Conservation (phyloP, 148 eudicot genomes). For the Heliamphora exappendiculata region DNA sequence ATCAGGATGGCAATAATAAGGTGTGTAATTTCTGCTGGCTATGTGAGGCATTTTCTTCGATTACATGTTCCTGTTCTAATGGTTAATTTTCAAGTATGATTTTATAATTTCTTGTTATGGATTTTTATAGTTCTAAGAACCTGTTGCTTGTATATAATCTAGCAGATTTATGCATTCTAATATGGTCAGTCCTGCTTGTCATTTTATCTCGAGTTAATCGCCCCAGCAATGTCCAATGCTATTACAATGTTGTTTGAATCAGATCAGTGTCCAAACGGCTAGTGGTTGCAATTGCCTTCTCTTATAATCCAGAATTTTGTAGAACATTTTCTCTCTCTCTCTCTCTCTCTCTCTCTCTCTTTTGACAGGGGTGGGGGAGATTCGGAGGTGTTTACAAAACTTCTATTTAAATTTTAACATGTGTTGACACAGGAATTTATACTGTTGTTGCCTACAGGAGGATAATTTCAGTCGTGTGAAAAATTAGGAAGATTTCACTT, state of each 20-base stretch:
- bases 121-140: neutral
- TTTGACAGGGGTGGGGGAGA: neutral
- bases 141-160: neutral
- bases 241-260: neutral
- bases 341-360: no score
- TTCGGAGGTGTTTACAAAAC: neutral
- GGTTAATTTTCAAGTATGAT: neutral
- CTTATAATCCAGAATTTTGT: neutral
- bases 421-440: neutral
- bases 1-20: constrained; percentile 6
- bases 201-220: neutral
- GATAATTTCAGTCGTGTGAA: neutral
- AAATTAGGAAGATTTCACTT: neutral
- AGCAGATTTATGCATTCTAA: neutral
- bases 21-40: constrained; percentile 8
- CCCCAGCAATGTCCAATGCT: neutral
- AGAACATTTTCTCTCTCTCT: neutral
- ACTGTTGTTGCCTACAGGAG: constrained; percentile 1
- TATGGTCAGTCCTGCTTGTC: neutral
- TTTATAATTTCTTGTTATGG: neutral
- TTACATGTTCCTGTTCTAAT: neutral
- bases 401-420: neutral
- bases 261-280: neutral
- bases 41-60: neutral
- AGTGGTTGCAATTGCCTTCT: neutral